Evolutionary conservation across 2,329 filamentous ascomycete species (phyloP).

Genomic region (Colletotrichum sansevieriae): DNA sequence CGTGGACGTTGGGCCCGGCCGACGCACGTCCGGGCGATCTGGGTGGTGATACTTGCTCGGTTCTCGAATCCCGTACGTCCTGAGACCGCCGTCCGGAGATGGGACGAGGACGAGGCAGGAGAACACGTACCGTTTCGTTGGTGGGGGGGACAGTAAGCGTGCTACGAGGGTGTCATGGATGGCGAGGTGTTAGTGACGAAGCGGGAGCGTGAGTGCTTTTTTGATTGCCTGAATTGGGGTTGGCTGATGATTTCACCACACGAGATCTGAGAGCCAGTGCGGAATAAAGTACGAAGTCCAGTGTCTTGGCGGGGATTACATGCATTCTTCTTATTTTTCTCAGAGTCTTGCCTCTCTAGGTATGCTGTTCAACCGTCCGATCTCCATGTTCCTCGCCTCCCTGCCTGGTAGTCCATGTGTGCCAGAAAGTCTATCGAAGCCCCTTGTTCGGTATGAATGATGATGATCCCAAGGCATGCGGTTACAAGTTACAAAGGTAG

Average conservation of each 20-base stretch:
- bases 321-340: slow-evolving; percentile 10
- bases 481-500: background rate
- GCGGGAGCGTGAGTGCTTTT: background rate
- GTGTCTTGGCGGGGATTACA: background rate
- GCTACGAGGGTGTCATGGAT: slow-evolving; percentile 17
- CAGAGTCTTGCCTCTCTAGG: slow-evolving; percentile 25
- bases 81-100: slow-evolving; percentile 39
- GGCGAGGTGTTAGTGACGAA: slow-evolving; percentile 36
- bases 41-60: slow-evolving; percentile 35
- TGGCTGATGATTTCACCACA: background rate
- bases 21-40: slow-evolving; percentile 29
- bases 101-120: slow-evolving; percentile 21
- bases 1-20: slow-evolving; percentile 34
- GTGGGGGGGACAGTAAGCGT: slow-evolving; percentile 6
- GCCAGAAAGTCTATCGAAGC: slow-evolving; percentile 25
- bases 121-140: slow-evolving; percentile 27
- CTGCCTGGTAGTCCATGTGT: slow-evolving; percentile 25
- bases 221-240: background rate
- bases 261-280: background rate
- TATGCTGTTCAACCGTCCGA: slow-evolving; percentile 27
- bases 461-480: background rate
- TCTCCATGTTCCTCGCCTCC: background rate
- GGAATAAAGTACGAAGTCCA: background rate
- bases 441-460: slow-evolving; percentile 6
- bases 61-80: slow-evolving; percentile 37